Evolutionary conservation across 2,329 filamentous ascomycete genomes (phyloP).

Genomic region (Colletotrichum falcatum): DNA sequence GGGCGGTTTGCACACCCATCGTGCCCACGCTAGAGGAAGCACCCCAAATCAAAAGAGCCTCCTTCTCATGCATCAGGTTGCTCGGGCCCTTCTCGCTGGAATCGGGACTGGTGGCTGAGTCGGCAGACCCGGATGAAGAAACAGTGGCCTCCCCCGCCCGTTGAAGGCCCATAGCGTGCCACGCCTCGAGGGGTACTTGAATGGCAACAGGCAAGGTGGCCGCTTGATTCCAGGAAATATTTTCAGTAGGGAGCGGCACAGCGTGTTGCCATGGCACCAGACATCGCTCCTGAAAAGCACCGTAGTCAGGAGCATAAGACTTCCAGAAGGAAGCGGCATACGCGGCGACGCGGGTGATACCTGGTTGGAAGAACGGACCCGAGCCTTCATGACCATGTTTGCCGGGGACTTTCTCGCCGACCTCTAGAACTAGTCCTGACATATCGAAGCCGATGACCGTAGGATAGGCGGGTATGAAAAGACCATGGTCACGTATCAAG

Average conservation of each 20-base stretch:
- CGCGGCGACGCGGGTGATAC: not conserved
- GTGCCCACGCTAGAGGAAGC: slow-evolving; percentile 9
- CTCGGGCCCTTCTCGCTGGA: not conserved
- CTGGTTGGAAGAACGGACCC: not conserved
- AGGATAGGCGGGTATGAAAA: not conserved
- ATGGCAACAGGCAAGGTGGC: not conserved
- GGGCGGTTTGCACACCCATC: slow-evolving; percentile 40
- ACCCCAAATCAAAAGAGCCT: not conserved
- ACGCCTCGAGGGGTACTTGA: not conserved
- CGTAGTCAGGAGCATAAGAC: not conserved
- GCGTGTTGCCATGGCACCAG: not conserved
- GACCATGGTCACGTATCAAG: not conserved
- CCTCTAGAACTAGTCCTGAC: not conserved
- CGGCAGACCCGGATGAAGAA: not conserved
- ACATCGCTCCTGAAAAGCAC: not conserved
- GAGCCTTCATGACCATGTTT: not conserved
- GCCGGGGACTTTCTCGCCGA: not conserved
- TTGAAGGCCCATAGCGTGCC: not conserved
- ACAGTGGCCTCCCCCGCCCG: not conserved
- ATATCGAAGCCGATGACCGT: slow-evolving; percentile 1
- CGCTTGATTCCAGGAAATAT: not conserved
- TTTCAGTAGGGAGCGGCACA: not conserved
- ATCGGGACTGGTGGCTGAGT: too few relatives aligned
- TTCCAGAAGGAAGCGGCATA: not conserved
- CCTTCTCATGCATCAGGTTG: not conserved